Conservation (phyloP, 108 stramenopile species). For the Pseudonitzschia multistriata region DNA sequence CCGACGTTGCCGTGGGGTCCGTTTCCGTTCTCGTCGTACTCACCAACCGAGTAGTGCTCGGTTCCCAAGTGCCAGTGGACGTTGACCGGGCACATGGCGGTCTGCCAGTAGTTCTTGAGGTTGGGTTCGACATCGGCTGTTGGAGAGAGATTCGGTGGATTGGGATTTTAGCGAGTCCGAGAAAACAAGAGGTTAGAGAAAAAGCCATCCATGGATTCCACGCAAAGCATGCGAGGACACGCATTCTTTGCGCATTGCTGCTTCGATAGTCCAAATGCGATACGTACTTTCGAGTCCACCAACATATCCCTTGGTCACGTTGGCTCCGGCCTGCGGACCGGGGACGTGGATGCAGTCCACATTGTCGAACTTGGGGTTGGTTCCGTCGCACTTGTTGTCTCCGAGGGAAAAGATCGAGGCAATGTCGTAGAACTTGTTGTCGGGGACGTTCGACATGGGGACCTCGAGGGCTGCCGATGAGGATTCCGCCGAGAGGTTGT, state of each 20-base stretch:
- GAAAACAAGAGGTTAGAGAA: too few species aligned
- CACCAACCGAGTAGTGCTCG: slow-evolving; percentile 63
- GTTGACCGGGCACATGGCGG: slow-evolving; percentile 61
- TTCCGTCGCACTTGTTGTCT: not conserved
- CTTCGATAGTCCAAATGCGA: too few species aligned
- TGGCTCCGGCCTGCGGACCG: slow-evolving; percentile 33
- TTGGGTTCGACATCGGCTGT: slow-evolving; percentile 37
- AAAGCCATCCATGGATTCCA: too few species aligned
- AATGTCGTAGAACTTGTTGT: not conserved
- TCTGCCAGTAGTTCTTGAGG: slow-evolving; percentile 39
- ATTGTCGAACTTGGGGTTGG: not conserved
- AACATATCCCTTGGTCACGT: slow-evolving; percentile 52
- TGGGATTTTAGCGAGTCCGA: too few species aligned
- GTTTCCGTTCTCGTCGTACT: slow-evolving; percentile 48
- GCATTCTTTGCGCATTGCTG: too few species aligned
- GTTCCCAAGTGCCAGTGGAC: slow-evolving; percentile 77
- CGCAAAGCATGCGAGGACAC: too few species aligned
- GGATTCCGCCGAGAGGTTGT: not conserved
- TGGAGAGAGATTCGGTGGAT: too few species aligned
- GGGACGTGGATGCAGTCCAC: not conserved
- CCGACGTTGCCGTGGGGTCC: slow-evolving; percentile 29
- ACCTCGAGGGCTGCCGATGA: not conserved
- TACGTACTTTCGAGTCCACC: slow-evolving; percentile 28
- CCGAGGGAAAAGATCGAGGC: not conserved
- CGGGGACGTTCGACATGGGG: not conserved